phyloP scores from a whole-genome alignment of 768 basidiomycete species.

The Panellus pusillus region DNA sequence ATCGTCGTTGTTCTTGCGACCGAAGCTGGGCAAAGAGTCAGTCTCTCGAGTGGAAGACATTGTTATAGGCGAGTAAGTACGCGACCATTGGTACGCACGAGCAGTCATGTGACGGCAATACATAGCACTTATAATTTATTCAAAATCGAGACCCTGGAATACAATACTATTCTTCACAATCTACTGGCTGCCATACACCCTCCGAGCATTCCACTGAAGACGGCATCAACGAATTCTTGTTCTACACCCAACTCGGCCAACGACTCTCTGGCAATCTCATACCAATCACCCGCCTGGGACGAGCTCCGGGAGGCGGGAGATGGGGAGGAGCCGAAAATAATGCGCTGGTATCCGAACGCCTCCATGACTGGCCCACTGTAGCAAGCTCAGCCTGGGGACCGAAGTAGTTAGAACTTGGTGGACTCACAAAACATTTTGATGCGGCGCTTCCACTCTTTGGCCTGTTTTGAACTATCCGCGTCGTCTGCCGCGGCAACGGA shows the following conservation, averaged over 20 bases:
- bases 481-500: constrained; percentile 42
- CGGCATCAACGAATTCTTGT: constrained; percentile 71
- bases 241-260: constrained; percentile 79
- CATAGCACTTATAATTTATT: neutral
- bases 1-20: constrained; percentile 36
- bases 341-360: constrained; percentile 82
- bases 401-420: neutral
- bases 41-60: constrained; percentile 5
- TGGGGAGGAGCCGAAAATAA: constrained; percentile 80
- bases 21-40: constrained; percentile 26
- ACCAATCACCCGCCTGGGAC: constrained; percentile 70
- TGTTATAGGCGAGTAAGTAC: neutral
- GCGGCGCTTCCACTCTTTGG: constrained; percentile 67
- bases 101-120: too few relatives aligned
- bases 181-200: constrained; percentile 38
- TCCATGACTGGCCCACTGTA: constrained; percentile 78
- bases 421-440: constrained; percentile 86
- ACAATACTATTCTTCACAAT: constrained; percentile 10
- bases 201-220: constrained; percentile 60
- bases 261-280: constrained; percentile 75
- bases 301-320: constrained; percentile 47
- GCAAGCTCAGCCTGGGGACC: constrained; percentile 9
- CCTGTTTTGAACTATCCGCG: constrained; percentile 43
- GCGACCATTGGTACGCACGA: neutral
- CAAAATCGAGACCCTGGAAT: too few relatives aligned